phyloP scores from a whole-genome alignment of 208 protist genomes.

The Wallacemonas rigidus region DNA sequence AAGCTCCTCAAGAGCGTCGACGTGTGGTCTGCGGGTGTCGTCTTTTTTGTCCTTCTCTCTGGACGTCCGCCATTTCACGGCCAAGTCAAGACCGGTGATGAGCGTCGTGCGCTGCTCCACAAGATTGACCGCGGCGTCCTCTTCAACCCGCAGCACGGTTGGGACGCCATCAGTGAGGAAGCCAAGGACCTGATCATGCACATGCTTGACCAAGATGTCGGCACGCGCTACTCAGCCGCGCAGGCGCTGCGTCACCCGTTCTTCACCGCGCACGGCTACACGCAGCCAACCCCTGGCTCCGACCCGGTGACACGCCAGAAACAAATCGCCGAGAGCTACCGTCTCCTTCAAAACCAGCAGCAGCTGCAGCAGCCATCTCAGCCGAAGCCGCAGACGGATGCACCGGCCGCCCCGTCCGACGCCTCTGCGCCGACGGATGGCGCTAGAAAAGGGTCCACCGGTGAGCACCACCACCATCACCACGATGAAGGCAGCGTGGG shows the following conservation, averaged over 20 bases:
- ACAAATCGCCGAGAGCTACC: slow-evolving; percentile 24
- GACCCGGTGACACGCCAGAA: slow-evolving; percentile 33
- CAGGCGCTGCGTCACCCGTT: slow-evolving; percentile 83
- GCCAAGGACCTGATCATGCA: slow-evolving; percentile 80
- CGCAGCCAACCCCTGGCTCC: slow-evolving; percentile 29
- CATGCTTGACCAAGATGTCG: slow-evolving; percentile 80
- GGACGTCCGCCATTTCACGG: slow-evolving; percentile 86
- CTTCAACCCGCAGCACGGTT: slow-evolving; percentile 77
- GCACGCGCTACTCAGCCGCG: slow-evolving; percentile 61
- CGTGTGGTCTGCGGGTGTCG: slow-evolving; percentile 86
- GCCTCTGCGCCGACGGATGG: too few relatives aligned
- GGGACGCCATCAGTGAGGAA: slow-evolving; percentile 66
- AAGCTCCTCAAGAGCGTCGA: slow-evolving; percentile 86
- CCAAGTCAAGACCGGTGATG: slow-evolving; percentile 78
- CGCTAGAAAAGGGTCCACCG: too few relatives aligned
- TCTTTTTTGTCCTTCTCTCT: slow-evolving; percentile 85
- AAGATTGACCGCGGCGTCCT: slow-evolving; percentile 85
- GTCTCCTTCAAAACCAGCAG: slow-evolving; percentile 23
- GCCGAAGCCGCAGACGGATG: too few relatives aligned
- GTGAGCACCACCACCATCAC: slow-evolving; percentile 1
- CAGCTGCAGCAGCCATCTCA: background rate
- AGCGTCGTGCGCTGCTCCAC: slow-evolving; percentile 73
- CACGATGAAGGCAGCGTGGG: background rate
- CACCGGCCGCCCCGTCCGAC: too few relatives aligned
- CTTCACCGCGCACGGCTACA: slow-evolving; percentile 69